Evolutionary conservation across 164 flowering plant species (phyloP).

Genomic region (Vitis vinifera): DNA sequence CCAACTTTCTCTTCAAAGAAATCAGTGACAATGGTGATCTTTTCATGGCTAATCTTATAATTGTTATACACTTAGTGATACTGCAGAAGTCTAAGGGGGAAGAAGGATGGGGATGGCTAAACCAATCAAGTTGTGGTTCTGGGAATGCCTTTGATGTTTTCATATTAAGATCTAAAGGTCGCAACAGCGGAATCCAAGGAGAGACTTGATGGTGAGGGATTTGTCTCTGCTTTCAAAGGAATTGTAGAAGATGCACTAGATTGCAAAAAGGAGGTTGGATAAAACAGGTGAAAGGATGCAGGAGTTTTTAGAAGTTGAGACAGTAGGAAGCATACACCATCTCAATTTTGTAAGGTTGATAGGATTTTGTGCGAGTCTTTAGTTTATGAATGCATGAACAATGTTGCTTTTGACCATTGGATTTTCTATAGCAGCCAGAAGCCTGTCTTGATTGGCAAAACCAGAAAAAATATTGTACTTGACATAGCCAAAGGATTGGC

Average conservation of each 20-base stretch:
- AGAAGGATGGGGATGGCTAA: too few species aligned
- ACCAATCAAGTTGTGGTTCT: background rate
- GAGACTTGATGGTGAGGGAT: background rate
- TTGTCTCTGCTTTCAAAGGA: slow-evolving; percentile 2
- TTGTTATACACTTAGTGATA: too few species aligned
- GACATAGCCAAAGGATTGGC: slow-evolving; percentile 4
- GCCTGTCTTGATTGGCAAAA: too few species aligned
- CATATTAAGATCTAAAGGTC: background rate
- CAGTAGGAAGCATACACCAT: too few species aligned
- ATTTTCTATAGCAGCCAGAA: too few species aligned
- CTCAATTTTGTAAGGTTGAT: too few species aligned
- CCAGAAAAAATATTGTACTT: background rate
- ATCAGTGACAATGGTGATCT: too few species aligned
- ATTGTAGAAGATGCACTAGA: background rate
- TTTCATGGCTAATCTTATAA: too few species aligned
- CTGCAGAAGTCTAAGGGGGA: too few species aligned
- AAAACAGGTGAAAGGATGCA: background rate
- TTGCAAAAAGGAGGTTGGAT: background rate
- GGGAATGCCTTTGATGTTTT: background rate
- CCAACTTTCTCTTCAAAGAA: background rate
- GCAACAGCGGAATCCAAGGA: slow-evolving; percentile 3
- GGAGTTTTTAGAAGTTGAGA: background rate
- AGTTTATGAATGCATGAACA: slow-evolving; percentile 1
- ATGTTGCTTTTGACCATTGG: background rate
- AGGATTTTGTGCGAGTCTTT: background rate